These are phyloP conservation scores for Mycena amicta DNA, from an alignment of 768 basidiomycete genomes.

Conservation along the genomic window DNA sequence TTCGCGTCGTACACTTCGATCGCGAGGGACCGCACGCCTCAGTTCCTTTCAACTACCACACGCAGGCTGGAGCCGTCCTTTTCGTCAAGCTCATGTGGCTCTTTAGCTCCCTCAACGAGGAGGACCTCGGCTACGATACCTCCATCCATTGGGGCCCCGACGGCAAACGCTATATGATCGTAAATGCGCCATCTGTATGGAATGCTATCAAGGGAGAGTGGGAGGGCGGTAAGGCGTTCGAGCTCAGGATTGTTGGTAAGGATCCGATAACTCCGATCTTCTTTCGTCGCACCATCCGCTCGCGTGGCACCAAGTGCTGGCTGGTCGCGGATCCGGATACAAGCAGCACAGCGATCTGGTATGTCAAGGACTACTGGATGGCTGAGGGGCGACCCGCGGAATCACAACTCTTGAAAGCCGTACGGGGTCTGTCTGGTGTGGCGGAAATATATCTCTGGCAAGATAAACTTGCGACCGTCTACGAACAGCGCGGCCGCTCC, in stretches of 20 bases:
- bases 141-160: slow-evolving; percentile 23
- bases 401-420: background rate
- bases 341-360: background rate
- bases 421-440: background rate
- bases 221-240: background rate
- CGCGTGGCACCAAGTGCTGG: background rate
- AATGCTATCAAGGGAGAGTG: background rate
- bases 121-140: slow-evolving; percentile 25
- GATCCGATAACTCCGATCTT: background rate
- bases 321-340: background rate
- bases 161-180: slow-evolving; percentile 3
- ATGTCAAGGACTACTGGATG: background rate
- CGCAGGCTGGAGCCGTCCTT: background rate
- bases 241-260: background rate
- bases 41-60: slow-evolving; percentile 20
- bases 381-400: background rate
- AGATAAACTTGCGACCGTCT: background rate
- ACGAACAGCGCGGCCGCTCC: background rate
- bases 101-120: slow-evolving; percentile 18
- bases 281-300: background rate
- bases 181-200: background rate
- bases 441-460: background rate
- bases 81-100: slow-evolving; percentile 26
- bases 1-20: slow-evolving; percentile 23
- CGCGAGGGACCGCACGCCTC: slow-evolving; percentile 20